A percentile compares a stretch with the other conserved stretches of the same genome.
phyloP scores from a whole-genome alignment of 2,329 filamentous ascomycete species.

The Neofusicoccum ribis region DNA sequence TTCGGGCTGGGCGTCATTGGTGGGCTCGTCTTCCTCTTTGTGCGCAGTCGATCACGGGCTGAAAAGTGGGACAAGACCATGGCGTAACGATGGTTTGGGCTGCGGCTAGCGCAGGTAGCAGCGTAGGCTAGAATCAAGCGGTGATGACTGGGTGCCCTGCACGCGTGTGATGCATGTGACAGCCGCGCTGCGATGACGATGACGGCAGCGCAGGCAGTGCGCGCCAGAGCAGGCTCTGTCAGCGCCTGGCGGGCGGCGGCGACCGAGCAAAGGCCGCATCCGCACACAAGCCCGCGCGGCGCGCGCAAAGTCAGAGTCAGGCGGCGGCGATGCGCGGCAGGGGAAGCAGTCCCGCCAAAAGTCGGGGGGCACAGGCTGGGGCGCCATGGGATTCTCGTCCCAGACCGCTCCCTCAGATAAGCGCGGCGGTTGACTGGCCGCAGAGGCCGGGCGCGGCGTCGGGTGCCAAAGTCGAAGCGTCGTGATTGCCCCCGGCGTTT shows the following conservation, averaged over 20 bases:
- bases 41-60: constrained; percentile 33
- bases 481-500: constrained; percentile 1
- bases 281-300: constrained; percentile 6
- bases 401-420: constrained; percentile 8
- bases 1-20: constrained; percentile 47
- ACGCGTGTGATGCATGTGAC: constrained; percentile 5
- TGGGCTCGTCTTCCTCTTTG: constrained; percentile 42
- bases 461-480: constrained; percentile 4
- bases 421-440: neutral
- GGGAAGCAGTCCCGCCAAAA: neutral
- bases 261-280: constrained; percentile 9
- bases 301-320: neutral
- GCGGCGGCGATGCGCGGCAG: neutral
- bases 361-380: neutral
- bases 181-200: constrained; percentile 5
- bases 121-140: constrained; percentile 3
- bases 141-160: constrained; percentile 3
- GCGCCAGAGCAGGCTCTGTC: too few relatives aligned
- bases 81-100: constrained; percentile 25
- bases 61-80: constrained; percentile 39
- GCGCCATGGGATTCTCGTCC: constrained; percentile 6
- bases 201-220: neutral
- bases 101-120: constrained; percentile 16
- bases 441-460: neutral
- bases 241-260: neutral